These are phyloP conservation scores for Scortechinia acanthostroma DNA, from an alignment of 2,329 filamentous ascomycete genomes.

Conservation along the genomic window DNA sequence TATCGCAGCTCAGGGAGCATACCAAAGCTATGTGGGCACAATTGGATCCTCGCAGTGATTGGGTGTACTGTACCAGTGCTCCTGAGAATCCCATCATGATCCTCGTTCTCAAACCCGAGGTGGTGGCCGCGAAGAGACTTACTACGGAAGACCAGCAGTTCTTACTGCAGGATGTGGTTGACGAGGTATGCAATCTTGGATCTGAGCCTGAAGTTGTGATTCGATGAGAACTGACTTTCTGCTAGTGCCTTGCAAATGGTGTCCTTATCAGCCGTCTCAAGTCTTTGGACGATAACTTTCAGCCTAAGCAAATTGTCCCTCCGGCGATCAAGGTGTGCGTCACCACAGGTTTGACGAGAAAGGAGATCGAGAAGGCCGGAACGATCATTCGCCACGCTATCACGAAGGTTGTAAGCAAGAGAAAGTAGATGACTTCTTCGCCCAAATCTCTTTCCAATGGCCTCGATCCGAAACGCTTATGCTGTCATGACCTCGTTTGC, in stretches of 20 bases:
- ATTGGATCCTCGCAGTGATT: conserved; percentile 87
- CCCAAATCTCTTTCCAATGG: too few relatives aligned
- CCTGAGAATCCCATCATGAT: conserved; percentile 83
- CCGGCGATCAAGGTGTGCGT: conserved; percentile 88
- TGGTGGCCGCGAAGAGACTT: conserved; percentile 65
- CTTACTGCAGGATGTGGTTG: conserved; percentile 83
- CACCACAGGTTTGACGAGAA: conserved; percentile 79
- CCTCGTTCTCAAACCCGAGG: conserved; percentile 74
- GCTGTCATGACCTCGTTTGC: too few relatives aligned
- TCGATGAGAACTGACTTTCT: conserved; percentile 2
- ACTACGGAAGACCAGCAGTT: conserved; percentile 73
- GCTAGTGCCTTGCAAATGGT: conserved; percentile 73
- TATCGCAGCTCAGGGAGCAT: conserved; percentile 75
- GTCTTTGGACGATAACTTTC: conserved; percentile 54
- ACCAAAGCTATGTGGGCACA: conserved; percentile 79
- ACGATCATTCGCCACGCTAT: conserved; percentile 83
- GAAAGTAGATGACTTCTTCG: conserved; percentile 23
- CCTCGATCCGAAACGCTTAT: too few relatives aligned
- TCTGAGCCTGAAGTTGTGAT: not conserved
- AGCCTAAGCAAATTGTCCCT: conserved; percentile 61
- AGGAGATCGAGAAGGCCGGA: conserved; percentile 92
- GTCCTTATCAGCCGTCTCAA: conserved; percentile 86
- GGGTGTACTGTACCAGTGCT: conserved; percentile 76
- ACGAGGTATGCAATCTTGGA: conserved; percentile 63
- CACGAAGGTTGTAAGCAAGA: conserved; percentile 74